phyloP scores from a whole-genome alignment of 164 flowering plant genomes.

The Akebia trifoliata region DNA sequence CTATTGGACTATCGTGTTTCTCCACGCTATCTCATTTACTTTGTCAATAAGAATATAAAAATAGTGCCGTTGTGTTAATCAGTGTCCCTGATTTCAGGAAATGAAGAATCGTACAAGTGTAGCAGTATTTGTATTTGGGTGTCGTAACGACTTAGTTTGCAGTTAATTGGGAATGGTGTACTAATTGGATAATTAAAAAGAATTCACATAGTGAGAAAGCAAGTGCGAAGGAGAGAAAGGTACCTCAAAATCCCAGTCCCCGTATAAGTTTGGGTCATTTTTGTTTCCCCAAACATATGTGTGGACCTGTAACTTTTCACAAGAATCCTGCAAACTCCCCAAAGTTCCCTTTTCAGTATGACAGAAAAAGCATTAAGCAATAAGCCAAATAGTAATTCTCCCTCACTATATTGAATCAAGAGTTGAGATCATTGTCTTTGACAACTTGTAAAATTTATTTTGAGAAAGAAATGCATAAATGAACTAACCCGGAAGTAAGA shows the following conservation, averaged over 20 bases:
- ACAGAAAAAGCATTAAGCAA: neutral
- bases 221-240: neutral
- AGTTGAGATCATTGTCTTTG: neutral
- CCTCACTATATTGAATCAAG: neutral
- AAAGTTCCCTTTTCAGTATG: neutral
- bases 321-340: conserved; percentile 49
- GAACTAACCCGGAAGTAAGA: too few relatives aligned
- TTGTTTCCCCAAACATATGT: conserved; percentile 75
- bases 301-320: conserved; percentile 38
- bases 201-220: neutral
- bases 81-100: too few relatives aligned
- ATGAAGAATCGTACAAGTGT: too few relatives aligned
- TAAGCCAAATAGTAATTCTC: neutral
- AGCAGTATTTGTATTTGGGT: too few relatives aligned
- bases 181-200: neutral
- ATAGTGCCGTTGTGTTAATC: too few relatives aligned
- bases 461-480: too few relatives aligned
- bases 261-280: conserved; percentile 66
- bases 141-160: too few relatives aligned
- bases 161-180: too few relatives aligned
- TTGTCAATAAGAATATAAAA: too few relatives aligned
- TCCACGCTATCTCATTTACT: too few relatives aligned
- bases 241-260: conserved; percentile 92
- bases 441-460: neutral
- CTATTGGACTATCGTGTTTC: too few relatives aligned